Evolutionary conservation across 768 basidiomycete species (phyloP).

Genomic region (Jaapia argillacea): DNA sequence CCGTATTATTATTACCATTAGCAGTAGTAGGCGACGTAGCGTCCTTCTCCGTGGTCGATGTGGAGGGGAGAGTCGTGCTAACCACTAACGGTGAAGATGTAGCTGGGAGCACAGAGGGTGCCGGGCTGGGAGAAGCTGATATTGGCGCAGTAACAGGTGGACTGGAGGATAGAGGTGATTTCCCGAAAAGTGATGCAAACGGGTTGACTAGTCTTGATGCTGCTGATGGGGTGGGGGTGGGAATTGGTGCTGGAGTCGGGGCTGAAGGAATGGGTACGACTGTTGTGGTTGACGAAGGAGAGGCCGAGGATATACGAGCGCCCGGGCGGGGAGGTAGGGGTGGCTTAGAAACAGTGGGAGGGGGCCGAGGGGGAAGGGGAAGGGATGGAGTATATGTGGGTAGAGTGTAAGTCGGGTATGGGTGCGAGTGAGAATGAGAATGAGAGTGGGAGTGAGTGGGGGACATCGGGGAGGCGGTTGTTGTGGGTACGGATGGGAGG

Average conservation of each 20-base stretch:
- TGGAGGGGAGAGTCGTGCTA: no score
- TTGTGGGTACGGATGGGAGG: constrained; percentile 27
- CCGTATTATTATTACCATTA: no score
- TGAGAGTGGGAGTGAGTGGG: not conserved
- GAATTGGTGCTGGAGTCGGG: no score
- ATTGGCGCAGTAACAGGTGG: constrained; percentile 22
- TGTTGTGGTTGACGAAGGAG: no score
- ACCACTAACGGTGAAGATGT: no score
- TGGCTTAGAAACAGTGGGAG: no score
- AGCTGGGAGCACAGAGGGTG: no score
- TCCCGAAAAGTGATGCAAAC: constrained; percentile 13
- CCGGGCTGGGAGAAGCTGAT: constrained; percentile 21
- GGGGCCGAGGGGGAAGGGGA: constrained; percentile 20
- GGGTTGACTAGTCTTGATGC: constrained; percentile 14
- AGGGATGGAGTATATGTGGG: constrained; percentile 26
- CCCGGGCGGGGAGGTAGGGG: constrained; percentile 21
- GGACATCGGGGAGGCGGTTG: constrained; percentile 18
- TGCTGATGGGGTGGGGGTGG: constrained; percentile 10
- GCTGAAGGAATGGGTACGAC: no score
- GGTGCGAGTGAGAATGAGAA: not conserved
- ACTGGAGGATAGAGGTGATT: constrained; percentile 4
- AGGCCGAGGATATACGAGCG: no score
- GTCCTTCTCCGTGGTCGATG: no score
- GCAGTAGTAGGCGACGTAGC: no score
- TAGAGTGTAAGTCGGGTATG: constrained; percentile 40